Percentiles rank a stretch among this genome's conserved stretches.
phyloP scores from a whole-genome alignment of 805 yeast species.

The Candida mattraensis region DNA sequence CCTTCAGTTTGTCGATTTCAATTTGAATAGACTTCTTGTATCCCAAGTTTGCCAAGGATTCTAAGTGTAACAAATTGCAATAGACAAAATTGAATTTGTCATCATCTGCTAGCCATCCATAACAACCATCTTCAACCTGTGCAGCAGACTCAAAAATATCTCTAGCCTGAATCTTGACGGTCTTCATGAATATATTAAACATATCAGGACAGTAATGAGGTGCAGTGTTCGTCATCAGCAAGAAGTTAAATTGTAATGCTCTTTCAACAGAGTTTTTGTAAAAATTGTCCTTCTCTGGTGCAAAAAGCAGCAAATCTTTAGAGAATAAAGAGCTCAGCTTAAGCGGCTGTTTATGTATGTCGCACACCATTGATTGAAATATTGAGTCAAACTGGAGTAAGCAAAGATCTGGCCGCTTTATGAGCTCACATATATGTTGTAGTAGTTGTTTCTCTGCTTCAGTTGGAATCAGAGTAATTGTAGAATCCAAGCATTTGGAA shows the following conservation, averaged over 20 bases:
- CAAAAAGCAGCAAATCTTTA: conserved; percentile 48
- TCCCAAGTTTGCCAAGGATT: conserved; percentile 7
- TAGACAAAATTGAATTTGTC: conserved; percentile 24
- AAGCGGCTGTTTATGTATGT: too few species aligned
- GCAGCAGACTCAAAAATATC: conserved; percentile 11
- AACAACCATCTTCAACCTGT: conserved; percentile 27
- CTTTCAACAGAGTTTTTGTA: conserved; percentile 50
- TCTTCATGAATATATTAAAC: too few species aligned
- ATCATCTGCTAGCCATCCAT: conserved; percentile 32
- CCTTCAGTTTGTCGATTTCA: background rate
- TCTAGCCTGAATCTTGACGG: conserved; percentile 3
- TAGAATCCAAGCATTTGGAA: conserved; percentile 29
- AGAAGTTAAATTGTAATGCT: conserved; percentile 15
- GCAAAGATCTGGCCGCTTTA: too few species aligned
- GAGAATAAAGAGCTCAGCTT: conserved; percentile 9
- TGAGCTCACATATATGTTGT: conserved; percentile 11
- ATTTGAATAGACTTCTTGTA: background rate
- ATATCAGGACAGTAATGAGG: too few species aligned
- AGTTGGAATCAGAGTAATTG: conserved; percentile 32
- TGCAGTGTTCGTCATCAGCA: too few species aligned
- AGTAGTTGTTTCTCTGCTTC: conserved; percentile 31
- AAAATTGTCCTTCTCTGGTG: conserved; percentile 65
- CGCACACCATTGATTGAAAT: too few species aligned
- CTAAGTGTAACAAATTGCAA: conserved; percentile 15
- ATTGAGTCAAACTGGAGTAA: conserved; percentile 7